Evolutionary conservation across 306 rosid species (phyloP), one percentile per base, ranked within the genome.

Genomic region (Datisca glomerata): DNA sequence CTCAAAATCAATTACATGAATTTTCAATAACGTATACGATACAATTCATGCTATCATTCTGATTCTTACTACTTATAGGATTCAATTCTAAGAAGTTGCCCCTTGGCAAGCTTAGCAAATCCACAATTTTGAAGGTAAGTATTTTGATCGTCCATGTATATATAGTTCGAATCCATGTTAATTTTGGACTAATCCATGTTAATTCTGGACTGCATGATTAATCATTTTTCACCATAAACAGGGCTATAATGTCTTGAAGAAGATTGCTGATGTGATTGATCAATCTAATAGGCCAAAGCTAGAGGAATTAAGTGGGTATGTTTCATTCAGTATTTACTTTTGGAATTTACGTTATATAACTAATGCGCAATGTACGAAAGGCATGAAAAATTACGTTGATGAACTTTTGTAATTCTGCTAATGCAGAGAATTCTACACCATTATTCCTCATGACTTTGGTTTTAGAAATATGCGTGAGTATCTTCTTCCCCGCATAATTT

Each of bases 371-470:
- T n/a, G n/a, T n/a, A n/a, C n/a, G n/a, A n/a, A n/a, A n/a, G n/a
- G n/a, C n/a, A n/a, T n/a, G n/a, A n/a, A n/a, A n/a, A n/a, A n/a
- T 15, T 2, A 39, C 18, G 16, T 39, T 23, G 12, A 39, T 39
- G 22, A 17, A 16, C 18, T 39, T 18, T 7, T 39, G 43, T 7
- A 39, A 7, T 13, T 39, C 43, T 23, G 18, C 18, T 5, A 22
- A 43, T 43, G 33, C 49, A 43, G 49, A 23, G 20, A 43, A 43
- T 43, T 43, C 23, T 43, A 43, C 49, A 43, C 33, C 3, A 14
- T 43, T 24, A 23, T 43, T 14, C 49, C 49, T 43, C 49, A 43
- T 24, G 49, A 43, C 21, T 43, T 43, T 24, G 49, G 49, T 18
- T 43, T 43, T 24, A 43, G 28, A 3, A 43, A 24, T 29, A 43